These are phyloP conservation scores for Schizothecium vesticola DNA, from an alignment of 495 filamentous ascomycete genomes.

Conservation along the genomic window DNA sequence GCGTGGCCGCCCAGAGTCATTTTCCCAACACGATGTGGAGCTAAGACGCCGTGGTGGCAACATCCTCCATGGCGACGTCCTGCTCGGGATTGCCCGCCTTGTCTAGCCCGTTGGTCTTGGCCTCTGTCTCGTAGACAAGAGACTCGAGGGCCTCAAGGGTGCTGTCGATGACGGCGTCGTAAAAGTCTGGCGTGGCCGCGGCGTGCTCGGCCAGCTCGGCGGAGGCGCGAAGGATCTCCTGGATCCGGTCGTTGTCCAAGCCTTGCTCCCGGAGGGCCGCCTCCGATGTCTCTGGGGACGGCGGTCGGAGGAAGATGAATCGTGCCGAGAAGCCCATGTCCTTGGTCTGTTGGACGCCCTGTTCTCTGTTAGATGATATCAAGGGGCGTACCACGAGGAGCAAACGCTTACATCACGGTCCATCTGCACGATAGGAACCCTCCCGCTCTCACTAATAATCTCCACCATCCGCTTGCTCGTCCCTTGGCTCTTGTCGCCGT, in stretches of 20 bases:
- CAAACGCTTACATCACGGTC: conserved; percentile 38
- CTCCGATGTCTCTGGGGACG: conserved; percentile 58
- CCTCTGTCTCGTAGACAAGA: conserved; percentile 19
- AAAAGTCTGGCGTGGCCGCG: conserved; percentile 48
- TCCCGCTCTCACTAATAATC: conserved; percentile 40
- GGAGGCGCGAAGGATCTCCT: conserved; percentile 56
- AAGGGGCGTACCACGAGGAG: background rate
- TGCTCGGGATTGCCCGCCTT: conserved; percentile 2
- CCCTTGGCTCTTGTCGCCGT: conserved; percentile 39
- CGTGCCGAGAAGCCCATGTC: conserved; percentile 62
- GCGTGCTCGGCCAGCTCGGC: conserved; percentile 61
- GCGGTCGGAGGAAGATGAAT: conserved; percentile 68
- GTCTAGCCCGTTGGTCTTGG: background rate
- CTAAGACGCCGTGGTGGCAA: background rate
- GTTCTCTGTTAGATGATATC: conserved; percentile 16
- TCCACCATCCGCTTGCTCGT: conserved; percentile 43
- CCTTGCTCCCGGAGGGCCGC: conserved; percentile 51
- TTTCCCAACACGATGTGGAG: background rate
- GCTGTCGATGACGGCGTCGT: conserved; percentile 61
- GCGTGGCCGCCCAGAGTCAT: background rate
- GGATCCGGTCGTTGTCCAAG: conserved; percentile 58
- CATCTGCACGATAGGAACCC: conserved; percentile 54
- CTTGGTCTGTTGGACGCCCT: conserved; percentile 71
- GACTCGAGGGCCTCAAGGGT: conserved; percentile 40
- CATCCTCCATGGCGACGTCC: conserved; percentile 22